A percentile compares a stretch with the other conserved stretches of the same genome.
phyloP scores from a whole-genome alignment of 352 stramenopile genomes.

The Phytophthora hibernalis region DNA sequence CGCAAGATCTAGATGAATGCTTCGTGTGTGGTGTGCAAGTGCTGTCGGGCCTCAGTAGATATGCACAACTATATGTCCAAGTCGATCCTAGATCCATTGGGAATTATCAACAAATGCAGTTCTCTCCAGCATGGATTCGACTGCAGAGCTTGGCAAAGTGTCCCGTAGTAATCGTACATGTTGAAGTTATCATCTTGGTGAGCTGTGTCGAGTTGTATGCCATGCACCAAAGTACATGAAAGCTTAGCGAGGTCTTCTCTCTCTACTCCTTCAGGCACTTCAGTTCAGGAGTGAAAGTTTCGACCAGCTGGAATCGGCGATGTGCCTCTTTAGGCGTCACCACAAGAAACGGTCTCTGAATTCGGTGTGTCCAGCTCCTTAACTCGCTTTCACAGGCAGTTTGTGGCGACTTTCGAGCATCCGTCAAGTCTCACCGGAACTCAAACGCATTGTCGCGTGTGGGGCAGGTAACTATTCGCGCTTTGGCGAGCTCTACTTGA shows the following conservation, averaged over 20 bases:
- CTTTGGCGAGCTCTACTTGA: constrained; percentile 14
- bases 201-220: background rate
- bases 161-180: background rate
- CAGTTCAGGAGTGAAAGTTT: constrained; percentile 13
- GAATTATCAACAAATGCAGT: background rate
- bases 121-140: no score
- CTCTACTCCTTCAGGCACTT: background rate
- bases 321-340: constrained; percentile 9
- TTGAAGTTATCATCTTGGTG: background rate
- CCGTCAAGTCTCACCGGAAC: constrained; percentile 27
- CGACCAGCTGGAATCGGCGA: constrained; percentile 16
- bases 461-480: constrained; percentile 19
- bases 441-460: constrained; percentile 17
- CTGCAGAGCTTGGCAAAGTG: no score
- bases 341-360: constrained; percentile 25
- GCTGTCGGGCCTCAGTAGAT: background rate
- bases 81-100: constrained; percentile 3
- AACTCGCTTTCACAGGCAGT: constrained; percentile 1
- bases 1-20: constrained; percentile 26
- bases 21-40: constrained; percentile 4
- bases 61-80: background rate
- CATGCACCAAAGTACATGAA: no score
- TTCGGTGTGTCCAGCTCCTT: constrained; percentile 19
- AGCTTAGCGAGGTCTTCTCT: background rate
- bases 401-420: constrained; percentile 30